A percentile compares a stretch with the other conserved stretches of the same genome.
These are phyloP conservation scores for Rhynchosporium secalis DNA, from an alignment of 2,329 filamentous ascomycete genomes.

Conservation along the genomic window DNA sequence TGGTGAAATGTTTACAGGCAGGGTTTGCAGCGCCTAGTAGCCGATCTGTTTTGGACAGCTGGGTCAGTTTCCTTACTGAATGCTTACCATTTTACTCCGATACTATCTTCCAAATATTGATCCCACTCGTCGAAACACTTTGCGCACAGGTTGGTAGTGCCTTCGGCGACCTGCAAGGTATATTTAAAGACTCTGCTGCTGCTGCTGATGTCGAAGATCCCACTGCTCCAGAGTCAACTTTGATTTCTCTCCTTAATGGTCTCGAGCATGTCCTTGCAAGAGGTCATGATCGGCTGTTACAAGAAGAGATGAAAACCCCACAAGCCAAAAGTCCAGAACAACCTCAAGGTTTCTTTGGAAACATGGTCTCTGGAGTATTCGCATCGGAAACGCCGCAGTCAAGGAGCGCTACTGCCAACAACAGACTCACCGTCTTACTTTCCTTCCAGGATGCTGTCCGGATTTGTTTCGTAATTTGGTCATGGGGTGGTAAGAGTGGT, in stretches of 20 bases:
- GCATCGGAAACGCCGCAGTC: slow-evolving; percentile 73
- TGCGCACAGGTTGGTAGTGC: slow-evolving; percentile 74
- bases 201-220: slow-evolving; percentile 28
- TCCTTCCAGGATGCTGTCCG: slow-evolving; percentile 95
- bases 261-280: slow-evolving; percentile 87
- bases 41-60: slow-evolving; percentile 80
- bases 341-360: slow-evolving; percentile 85
- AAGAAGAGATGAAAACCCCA: slow-evolving; percentile 70
- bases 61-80: slow-evolving; percentile 82
- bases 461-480: slow-evolving; percentile 92
- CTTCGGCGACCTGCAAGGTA: slow-evolving; percentile 68
- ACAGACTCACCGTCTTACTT: slow-evolving; percentile 87
- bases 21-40: slow-evolving; percentile 76
- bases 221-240: slow-evolving; percentile 65
- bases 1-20: slow-evolving; percentile 83
- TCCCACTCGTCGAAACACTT: slow-evolving; percentile 87
- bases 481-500: slow-evolving; percentile 75
- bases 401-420: slow-evolving; percentile 87
- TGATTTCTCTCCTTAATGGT: slow-evolving; percentile 87
- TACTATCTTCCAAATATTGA: slow-evolving; percentile 83
- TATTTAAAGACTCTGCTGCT: slow-evolving; percentile 53
- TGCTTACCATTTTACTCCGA: slow-evolving; percentile 82
- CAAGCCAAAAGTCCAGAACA: slow-evolving; percentile 77
- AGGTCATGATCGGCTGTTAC: slow-evolving; percentile 78
- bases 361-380: slow-evolving; percentile 91